These are phyloP conservation scores for Tagetes erecta DNA, from an alignment of 129 eudicot genomes.

Conservation along the genomic window DNA sequence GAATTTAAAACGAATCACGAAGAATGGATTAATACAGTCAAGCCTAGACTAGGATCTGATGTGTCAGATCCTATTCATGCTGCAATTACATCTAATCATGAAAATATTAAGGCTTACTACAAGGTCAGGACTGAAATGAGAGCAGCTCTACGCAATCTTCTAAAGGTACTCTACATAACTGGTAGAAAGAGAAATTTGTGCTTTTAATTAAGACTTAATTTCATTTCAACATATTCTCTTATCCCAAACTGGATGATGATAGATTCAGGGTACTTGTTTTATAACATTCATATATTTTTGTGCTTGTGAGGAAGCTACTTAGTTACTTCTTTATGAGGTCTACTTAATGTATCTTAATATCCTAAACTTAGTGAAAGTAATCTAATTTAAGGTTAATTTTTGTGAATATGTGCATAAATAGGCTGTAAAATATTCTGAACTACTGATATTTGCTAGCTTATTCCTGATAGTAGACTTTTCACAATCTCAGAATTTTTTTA, in stretches of 20 bases:
- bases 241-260: not conserved
- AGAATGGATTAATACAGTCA: slow-evolving; percentile 74
- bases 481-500: not conserved
- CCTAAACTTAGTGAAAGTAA: slow-evolving; percentile 4
- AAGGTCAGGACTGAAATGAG: slow-evolving; percentile 88
- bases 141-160: slow-evolving; percentile 60
- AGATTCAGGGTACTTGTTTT: not conserved
- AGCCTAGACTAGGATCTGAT: slow-evolving; percentile 66
- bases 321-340: slow-evolving; percentile 16
- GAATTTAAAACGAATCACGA: slow-evolving; percentile 86
- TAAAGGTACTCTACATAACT: slow-evolving; percentile 56
- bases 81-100: slow-evolving; percentile 53
- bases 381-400: not conserved
- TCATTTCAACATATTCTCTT: not conserved
- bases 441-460: not conserved
- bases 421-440: not conserved
- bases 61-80: slow-evolving; percentile 58
- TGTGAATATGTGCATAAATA: slow-evolving; percentile 9
- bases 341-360: not conserved
- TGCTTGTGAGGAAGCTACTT: slow-evolving; percentile 2
- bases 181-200: slow-evolving; percentile 7
- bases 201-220: not conserved
- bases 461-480: not conserved
- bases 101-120: slow-evolving; percentile 65
- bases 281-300: not conserved